Conservation (phyloP, 306 rosid species). For the Lithocarpus polystachyus region DNA sequence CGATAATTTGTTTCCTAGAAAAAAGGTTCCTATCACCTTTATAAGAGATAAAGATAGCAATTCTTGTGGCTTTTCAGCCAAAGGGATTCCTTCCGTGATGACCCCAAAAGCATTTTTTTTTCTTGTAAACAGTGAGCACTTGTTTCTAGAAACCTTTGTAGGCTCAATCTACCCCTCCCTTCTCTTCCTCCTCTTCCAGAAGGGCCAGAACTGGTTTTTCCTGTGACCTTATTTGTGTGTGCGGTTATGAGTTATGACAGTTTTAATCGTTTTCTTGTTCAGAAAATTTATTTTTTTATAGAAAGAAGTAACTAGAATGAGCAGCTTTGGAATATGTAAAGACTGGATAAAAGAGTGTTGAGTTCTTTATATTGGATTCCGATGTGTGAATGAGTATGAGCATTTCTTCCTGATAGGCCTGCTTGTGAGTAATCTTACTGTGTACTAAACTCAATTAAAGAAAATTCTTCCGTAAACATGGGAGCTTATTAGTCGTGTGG, state of each 20-base stretch:
- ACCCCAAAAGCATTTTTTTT: not conserved
- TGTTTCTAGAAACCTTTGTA: not conserved
- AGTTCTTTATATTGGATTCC: too few relatives aligned
- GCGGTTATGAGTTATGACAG: not conserved
- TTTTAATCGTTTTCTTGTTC: not conserved
- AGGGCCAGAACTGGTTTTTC: not conserved
- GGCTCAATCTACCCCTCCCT: not conserved
- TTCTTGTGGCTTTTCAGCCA: not conserved
- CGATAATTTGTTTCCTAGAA: not conserved
- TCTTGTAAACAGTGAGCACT: not conserved
- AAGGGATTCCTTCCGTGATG: not conserved
- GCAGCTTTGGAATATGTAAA: not conserved
- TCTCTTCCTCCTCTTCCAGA: not conserved
- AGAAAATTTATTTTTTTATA: not conserved
- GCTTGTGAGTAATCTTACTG: too few relatives aligned
- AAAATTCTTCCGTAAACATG: not conserved
- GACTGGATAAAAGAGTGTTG: not conserved
- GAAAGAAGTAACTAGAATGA: not conserved
- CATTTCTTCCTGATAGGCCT: too few relatives aligned
- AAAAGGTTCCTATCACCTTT: not conserved
- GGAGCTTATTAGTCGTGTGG: not conserved
- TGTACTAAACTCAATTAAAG: too few relatives aligned
- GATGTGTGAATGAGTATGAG: too few relatives aligned
- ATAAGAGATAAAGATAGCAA: not conserved
- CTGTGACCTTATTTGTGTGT: not conserved